Evolutionary conservation across 2,329 filamentous ascomycete genomes (phyloP).

Genomic region (Madurella mycetomatis): DNA sequence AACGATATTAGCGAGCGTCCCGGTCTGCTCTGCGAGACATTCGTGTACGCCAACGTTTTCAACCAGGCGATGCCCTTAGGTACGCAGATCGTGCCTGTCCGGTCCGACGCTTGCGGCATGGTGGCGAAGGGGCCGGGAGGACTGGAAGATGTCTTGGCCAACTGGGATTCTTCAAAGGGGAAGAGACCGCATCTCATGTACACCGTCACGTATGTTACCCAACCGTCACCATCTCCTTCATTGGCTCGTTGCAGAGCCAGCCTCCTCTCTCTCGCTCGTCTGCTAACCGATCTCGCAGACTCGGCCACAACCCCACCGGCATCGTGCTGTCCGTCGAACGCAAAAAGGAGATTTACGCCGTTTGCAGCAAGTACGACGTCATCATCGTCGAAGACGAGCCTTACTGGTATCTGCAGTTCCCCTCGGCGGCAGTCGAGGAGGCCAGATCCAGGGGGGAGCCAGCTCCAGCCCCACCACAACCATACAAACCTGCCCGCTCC

Average conservation of each 20-base stretch:
- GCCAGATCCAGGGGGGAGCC: constrained; percentile 43
- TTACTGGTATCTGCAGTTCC: constrained; percentile 92
- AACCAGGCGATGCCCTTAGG: constrained; percentile 63
- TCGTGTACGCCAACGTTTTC: constrained; percentile 74
- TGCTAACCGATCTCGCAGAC: constrained; percentile 8
- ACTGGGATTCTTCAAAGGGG: constrained; percentile 73
- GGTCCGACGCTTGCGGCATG: constrained; percentile 78
- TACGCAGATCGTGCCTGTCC: constrained; percentile 67
- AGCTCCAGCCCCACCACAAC: constrained; percentile 31
- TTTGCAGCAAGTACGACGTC: constrained; percentile 81
- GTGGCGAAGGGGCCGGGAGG: constrained; percentile 66
- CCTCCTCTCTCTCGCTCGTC: background rate
- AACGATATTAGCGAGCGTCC: constrained; percentile 66
- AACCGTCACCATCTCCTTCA: background rate
- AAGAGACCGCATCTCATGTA: constrained; percentile 81
- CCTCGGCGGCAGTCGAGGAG: constrained; percentile 56
- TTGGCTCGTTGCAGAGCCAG: background rate
- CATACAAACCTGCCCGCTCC: constrained; percentile 28
- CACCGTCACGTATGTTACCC: constrained; percentile 69
- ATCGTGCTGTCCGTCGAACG: constrained; percentile 59
- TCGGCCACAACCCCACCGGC: constrained; percentile 28
- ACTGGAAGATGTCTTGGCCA: constrained; percentile 70
- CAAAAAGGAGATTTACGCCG: constrained; percentile 70
- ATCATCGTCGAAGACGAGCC: constrained; percentile 93
- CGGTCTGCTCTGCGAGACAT: constrained; percentile 75